Evolutionary conservation across 2,329 filamentous ascomycete genomes (phyloP).

Genomic region (Phialophora tarda): DNA sequence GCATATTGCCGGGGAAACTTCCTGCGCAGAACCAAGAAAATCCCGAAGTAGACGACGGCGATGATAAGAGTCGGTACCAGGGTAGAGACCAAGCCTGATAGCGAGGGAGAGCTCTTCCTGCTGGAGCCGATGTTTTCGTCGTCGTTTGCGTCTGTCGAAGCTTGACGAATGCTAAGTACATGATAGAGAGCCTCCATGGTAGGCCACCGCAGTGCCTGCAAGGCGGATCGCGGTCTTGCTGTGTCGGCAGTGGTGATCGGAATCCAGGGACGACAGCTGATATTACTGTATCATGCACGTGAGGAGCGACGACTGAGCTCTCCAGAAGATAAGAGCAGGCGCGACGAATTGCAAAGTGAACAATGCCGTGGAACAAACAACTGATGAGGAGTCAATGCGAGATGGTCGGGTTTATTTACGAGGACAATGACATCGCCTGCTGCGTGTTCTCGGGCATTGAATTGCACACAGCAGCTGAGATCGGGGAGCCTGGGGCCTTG

Average conservation of each 20-base stretch:
- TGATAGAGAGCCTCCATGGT: slow-evolving; percentile 26
- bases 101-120: slow-evolving; percentile 45
- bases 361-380: not conserved
- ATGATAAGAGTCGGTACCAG: slow-evolving; percentile 55
- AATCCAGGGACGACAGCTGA: not conserved
- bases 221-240: not conserved
- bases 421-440: slow-evolving; percentile 6
- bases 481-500: not conserved
- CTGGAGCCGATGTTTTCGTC: slow-evolving; percentile 43
- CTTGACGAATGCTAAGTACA: slow-evolving; percentile 24
- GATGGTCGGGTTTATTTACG: slow-evolving; percentile 9
- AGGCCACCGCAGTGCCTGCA: slow-evolving; percentile 1
- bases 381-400: not conserved
- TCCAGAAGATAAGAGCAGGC: not conserved
- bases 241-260: not conserved
- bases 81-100: slow-evolving; percentile 56
- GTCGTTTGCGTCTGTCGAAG: slow-evolving; percentile 33
- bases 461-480: not conserved
- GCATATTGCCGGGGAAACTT: slow-evolving; percentile 59
- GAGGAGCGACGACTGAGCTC: not conserved
- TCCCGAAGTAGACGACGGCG: slow-evolving; percentile 53
- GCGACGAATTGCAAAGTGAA: not conserved
- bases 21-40: slow-evolving; percentile 58
- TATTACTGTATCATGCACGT: not conserved
- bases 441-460: not conserved